These are phyloP conservation scores for Fusarium sp. DNA, from an alignment of 2,329 filamentous ascomycete species.

Conservation along the genomic window DNA sequence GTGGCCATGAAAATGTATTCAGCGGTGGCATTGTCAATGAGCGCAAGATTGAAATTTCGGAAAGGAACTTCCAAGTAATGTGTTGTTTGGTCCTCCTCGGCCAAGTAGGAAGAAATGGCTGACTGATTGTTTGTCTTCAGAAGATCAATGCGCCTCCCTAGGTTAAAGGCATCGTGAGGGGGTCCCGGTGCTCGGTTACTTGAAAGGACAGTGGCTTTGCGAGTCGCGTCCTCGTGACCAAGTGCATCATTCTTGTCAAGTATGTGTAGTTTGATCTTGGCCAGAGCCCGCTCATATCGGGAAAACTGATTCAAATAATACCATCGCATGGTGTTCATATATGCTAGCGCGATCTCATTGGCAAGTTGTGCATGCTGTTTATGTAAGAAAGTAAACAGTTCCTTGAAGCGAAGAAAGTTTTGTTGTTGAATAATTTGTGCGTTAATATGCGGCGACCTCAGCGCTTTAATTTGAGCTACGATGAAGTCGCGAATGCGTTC, in stretches of 20 bases:
- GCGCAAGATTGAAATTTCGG: conserved; percentile 91
- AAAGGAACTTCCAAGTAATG: conserved; percentile 94
- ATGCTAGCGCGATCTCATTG: conserved; percentile 90
- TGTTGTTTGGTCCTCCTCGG: conserved; percentile 86
- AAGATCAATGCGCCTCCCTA: conserved; percentile 87
- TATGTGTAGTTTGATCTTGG: conserved; percentile 84
- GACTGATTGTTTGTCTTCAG: conserved; percentile 78
- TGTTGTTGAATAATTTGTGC: conserved; percentile 97
- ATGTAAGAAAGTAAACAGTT: conserved; percentile 86
- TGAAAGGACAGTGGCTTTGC: conserved; percentile 71
- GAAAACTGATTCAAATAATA: conserved; percentile 94
- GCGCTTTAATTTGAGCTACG: conserved; percentile 91
- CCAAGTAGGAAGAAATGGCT: conserved; percentile 87
- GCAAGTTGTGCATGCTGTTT: conserved; percentile 85
- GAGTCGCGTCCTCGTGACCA: conserved; percentile 78
- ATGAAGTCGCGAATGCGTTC: conserved; percentile 95
- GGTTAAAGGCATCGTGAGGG: conserved; percentile 86
- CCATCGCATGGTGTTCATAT: conserved; percentile 99
- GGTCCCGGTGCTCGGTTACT: conserved; percentile 60
- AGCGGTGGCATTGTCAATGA: conserved; percentile 92
- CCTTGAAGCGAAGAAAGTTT: conserved; percentile 87
- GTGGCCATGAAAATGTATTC: conserved; percentile 94
- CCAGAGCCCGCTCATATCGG: conserved; percentile 85
- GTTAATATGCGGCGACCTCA: conserved; percentile 95
- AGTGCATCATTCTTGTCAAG: conserved; percentile 87